These are phyloP conservation scores for Colletotrichum acutatum DNA, from an alignment of 2,329 filamentous ascomycete genomes.

Conservation along the genomic window DNA sequence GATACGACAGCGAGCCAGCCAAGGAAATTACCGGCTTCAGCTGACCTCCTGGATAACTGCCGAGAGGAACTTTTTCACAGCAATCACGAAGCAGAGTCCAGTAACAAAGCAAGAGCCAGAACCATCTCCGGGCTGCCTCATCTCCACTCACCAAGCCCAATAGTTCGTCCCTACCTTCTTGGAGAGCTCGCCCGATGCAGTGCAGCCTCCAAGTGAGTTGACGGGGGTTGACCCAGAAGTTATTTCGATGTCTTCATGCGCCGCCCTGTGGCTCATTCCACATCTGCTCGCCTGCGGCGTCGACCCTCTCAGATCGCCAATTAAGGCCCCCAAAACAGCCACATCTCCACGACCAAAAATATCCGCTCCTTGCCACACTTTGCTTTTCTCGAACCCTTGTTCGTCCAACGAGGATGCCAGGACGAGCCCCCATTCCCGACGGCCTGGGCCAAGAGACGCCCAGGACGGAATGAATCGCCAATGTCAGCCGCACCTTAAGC, in stretches of 20 bases:
- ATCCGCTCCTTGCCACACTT: constrained; percentile 23
- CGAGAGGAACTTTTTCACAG: not conserved
- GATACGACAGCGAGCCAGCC: constrained; percentile 5
- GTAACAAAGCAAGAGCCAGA: not conserved
- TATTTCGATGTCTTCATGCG: constrained; percentile 33
- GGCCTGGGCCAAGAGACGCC: constrained; percentile 27
- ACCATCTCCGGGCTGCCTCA: constrained; percentile 24
- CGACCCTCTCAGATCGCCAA: constrained; percentile 10
- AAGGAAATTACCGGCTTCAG: constrained; percentile 1
- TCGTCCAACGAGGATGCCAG: constrained; percentile 27
- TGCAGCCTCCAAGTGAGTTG: not conserved
- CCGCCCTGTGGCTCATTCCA: constrained; percentile 30
- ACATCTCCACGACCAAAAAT: constrained; percentile 33
- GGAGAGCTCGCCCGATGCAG: constrained; percentile 21
- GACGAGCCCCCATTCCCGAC: constrained; percentile 25
- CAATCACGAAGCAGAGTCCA: not conserved
- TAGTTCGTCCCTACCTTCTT: constrained; percentile 31
- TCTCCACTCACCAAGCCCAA: constrained; percentile 29
- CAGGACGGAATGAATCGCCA: constrained; percentile 22
- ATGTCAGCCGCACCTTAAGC: constrained; percentile 33
- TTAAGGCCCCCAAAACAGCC: constrained; percentile 24
- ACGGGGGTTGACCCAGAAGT: constrained; percentile 33
- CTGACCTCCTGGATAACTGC: constrained; percentile 2
- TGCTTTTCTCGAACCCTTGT: constrained; percentile 30
- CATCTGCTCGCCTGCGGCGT: constrained; percentile 23